Base-by-base conservation (phyloP, 2,329 filamentous ascomycete species). In the Neobulgaria alba region DNA sequence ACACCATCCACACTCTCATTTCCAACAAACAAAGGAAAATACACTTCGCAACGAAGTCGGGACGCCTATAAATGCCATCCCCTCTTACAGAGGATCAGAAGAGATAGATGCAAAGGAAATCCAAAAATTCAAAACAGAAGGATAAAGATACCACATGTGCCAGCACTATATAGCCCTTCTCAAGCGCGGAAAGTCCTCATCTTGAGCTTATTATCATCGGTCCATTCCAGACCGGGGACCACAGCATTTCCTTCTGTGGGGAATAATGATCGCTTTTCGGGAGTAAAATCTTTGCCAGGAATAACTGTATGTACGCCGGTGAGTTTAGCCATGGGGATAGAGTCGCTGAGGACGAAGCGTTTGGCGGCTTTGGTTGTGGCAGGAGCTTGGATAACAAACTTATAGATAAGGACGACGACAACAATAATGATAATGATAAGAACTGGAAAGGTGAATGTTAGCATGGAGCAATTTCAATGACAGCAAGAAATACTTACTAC, bases 381-480 rank as follows among this genome's bases (percentile, higher is more conserved):
- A 29, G 36, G 8, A 29, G 26, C 26, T 34, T 39, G 53, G 43
- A 62, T 65, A 49, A 72, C 63, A 52, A 65, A 62, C 38, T 71
- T 67, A 38, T 63, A 67, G 48, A 74, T 62, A 53, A 66, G 67
- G 31, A 73, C 62, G 35, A 67, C 56, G 39, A 67, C 53, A 43
- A 63, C 59, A 39, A 75, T 63, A 51, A 75, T 69, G 39, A 66
- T 59, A 50, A 76, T 66, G 51, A 76, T 74, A 46, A 73, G 58
- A 40, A 73, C 71, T 75, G 17, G 34, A 36, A 38, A 49, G 52
- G 47, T 38, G 36, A 32, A 18, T 9, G 3, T 16, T 20, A 19
- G 19, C 12, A 9, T 12, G 5, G 10, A 9, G 12, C 15, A 9
- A 8, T 34, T 5, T 14, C 14, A 16, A 10, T 8, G 17, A 17